Percentiles rank a stretch among this genome's conserved stretches.
Evolutionary conservation across 2,329 filamentous ascomycete species (phyloP).

Genomic region (Chrysoporthe austroafricana): DNA sequence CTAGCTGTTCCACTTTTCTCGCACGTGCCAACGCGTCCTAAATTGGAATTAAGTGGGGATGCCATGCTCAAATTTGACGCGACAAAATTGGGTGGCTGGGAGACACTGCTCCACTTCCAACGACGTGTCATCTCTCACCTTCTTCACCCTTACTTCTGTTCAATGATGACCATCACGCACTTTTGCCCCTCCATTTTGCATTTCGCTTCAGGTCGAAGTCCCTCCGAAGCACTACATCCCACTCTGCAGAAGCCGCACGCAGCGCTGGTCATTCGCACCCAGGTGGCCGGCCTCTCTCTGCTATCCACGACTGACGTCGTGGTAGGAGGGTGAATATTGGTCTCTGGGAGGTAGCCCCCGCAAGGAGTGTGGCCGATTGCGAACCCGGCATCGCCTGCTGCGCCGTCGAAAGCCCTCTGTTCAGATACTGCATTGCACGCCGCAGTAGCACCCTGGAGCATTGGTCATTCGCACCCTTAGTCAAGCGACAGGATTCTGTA

Average conservation of each 20-base stretch:
- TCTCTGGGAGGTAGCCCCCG: conserved; percentile 7
- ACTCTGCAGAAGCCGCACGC: conserved; percentile 5
- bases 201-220: not conserved
- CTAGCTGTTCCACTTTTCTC: too few relatives aligned
- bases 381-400: conserved; percentile 5
- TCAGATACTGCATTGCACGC: conserved; percentile 17
- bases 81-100: conserved; percentile 2
- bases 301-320: too few relatives aligned
- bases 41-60: not conserved
- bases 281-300: too few relatives aligned
- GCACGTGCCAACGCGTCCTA: not conserved
- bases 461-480: conserved; percentile 12
- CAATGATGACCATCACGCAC: not conserved
- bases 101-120: not conserved
- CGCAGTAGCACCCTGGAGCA: conserved; percentile 10
- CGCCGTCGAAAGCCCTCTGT: conserved; percentile 1
- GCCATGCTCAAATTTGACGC: not conserved
- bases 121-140: not conserved
- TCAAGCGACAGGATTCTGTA: conserved; percentile 11
- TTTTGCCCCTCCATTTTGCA: too few relatives aligned
- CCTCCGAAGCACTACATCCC: not conserved
- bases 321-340: not conserved
- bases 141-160: not conserved
- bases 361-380: conserved; percentile 9
- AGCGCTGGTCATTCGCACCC: conserved; percentile 1